Evolutionary conservation across 73 alveolate genomes (phyloP).

Genomic region (Stentor coeruleus): DNA sequence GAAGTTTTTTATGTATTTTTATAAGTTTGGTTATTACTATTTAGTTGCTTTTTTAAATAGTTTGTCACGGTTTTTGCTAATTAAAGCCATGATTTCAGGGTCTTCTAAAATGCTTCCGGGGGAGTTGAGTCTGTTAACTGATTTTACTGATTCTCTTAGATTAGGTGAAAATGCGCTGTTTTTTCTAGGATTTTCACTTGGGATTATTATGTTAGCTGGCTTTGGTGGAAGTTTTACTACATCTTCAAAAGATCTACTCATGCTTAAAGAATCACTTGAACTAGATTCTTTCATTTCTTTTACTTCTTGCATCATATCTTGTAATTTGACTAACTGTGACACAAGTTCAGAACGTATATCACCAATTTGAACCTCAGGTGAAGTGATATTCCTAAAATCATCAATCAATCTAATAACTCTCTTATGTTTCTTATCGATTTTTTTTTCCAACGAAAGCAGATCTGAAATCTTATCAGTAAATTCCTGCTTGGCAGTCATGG

Average conservation of each 20-base stretch:
- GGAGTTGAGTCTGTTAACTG: neutral
- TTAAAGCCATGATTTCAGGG: conserved; percentile 7
- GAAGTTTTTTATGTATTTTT: too few relatives aligned
- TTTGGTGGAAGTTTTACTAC: neutral
- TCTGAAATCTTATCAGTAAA: neutral
- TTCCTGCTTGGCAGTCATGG: neutral
- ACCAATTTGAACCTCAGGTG: neutral
- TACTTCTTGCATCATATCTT: too few relatives aligned
- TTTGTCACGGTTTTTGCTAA: neutral
- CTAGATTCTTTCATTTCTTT: neutral
- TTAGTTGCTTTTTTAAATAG: neutral
- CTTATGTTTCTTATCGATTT: neutral
- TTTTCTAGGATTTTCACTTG: too few relatives aligned
- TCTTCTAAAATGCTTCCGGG: neutral
- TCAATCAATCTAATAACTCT: neutral
- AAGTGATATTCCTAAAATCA: too few relatives aligned
- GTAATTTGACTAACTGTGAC: neutral
- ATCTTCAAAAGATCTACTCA: neutral
- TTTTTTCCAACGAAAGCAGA: neutral
- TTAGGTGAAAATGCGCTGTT: neutral
- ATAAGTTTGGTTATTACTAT: too few relatives aligned
- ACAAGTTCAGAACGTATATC: neutral
- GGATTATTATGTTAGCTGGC: too few relatives aligned
- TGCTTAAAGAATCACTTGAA: neutral
- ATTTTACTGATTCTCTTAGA: neutral